A percentile compares a stretch with the other conserved stretches of the same genome.
Conservation (phyloP, 345 rosid species). For the Hibiscus mutabilis region DNA sequence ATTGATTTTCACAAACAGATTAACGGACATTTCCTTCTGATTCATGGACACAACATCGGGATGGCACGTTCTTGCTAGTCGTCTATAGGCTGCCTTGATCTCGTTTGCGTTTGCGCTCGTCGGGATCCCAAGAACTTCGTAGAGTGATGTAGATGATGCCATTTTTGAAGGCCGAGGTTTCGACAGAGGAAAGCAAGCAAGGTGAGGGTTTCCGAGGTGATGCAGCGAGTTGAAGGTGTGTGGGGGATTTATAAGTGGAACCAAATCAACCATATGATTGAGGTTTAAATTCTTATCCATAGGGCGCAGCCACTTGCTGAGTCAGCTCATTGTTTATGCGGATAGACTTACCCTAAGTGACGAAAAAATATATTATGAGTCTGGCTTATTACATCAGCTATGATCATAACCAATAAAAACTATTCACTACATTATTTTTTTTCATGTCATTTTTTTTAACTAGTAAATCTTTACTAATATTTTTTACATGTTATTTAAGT, state of each 20-base stretch:
- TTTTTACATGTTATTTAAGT: no score
- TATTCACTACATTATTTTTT: no score
- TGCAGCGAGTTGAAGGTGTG: not conserved
- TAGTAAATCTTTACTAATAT: no score
- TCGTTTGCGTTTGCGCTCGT: conserved; percentile 33
- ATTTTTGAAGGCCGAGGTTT: not conserved
- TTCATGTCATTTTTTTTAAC: no score
- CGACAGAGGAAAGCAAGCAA: not conserved
- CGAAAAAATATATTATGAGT: no score
- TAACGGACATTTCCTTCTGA: conserved; percentile 33
- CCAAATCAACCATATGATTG: not conserved
- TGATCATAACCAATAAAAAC: no score
- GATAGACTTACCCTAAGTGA: not conserved
- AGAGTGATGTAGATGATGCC: conserved; percentile 22
- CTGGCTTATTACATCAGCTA: no score
- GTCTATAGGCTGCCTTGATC: conserved; percentile 49
- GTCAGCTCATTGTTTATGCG: not conserved
- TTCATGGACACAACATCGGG: conserved; percentile 45
- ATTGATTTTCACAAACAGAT: conserved; percentile 40
- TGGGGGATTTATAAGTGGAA: not conserved
- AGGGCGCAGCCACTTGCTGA: not conserved
- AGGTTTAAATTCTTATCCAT: not conserved
- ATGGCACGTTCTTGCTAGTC: conserved; percentile 23
- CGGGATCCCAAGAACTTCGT: conserved; percentile 47
- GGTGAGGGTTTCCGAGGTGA: no score